A percentile compares a stretch with the other conserved stretches of the same genome.
Evolutionary conservation across 2,329 filamentous ascomycete species (phyloP).

Genomic region (Penicillium sp.): DNA sequence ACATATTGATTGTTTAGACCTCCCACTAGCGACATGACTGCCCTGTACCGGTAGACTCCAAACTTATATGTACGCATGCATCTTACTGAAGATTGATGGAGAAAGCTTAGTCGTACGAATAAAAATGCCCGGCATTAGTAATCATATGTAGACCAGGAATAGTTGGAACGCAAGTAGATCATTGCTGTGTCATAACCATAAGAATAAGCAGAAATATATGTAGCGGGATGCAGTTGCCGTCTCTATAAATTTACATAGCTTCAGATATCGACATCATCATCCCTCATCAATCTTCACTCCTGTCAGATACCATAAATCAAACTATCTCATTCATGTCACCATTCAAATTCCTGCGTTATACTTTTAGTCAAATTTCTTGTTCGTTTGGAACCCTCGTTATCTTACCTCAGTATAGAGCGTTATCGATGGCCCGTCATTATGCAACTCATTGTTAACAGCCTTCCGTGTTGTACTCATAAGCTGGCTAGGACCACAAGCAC

Average conservation of each 20-base stretch:
- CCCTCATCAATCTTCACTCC: too few species aligned
- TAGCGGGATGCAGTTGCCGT: background rate
- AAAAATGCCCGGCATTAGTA: too few species aligned
- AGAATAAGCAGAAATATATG: background rate
- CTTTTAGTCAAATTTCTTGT: background rate
- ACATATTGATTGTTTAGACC: too few species aligned
- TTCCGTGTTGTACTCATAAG: background rate
- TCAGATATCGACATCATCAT: background rate
- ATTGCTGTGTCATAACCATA: background rate
- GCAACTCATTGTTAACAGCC: background rate
- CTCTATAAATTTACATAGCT: background rate
- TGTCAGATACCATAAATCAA: background rate
- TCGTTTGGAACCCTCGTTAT: background rate
- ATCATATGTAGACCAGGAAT: background rate
- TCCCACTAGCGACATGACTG: too few species aligned
- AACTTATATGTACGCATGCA: too few species aligned
- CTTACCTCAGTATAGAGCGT: constrained; percentile 4
- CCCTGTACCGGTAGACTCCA: too few species aligned
- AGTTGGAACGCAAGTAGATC: background rate
- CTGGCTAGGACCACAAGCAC: background rate
- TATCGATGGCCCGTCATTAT: background rate
- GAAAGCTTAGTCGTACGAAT: too few species aligned
- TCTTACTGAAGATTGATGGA: too few species aligned
- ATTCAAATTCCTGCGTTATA: background rate
- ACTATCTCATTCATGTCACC: background rate